Percentiles rank a stretch among this genome's conserved stretches.
These are phyloP conservation scores for Hippophae tibetana DNA, from an alignment of 306 rosid genomes.

Conservation along the genomic window DNA sequence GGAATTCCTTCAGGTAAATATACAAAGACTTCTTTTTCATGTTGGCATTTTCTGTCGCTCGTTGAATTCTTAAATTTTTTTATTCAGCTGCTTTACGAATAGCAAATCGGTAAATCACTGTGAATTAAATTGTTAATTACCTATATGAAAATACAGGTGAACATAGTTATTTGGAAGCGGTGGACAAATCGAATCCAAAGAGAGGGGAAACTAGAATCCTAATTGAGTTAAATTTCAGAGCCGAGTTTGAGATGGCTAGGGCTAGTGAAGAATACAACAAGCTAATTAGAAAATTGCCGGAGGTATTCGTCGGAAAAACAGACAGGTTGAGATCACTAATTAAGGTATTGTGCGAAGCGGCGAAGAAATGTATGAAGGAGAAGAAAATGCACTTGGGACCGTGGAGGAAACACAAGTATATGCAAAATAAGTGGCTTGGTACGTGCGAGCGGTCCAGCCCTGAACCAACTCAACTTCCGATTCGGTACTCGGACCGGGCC, in stretches of 20 bases:
- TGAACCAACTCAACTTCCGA: too few species aligned
- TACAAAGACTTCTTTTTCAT: too few species aligned
- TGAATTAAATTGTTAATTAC: too few species aligned
- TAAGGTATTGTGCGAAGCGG: conserved; percentile 38
- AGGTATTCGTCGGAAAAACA: conserved; percentile 25
- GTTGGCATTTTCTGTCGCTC: too few species aligned
- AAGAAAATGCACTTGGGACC: conserved; percentile 60
- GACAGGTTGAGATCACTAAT: conserved; percentile 36
- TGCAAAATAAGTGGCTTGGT: conserved; percentile 52
- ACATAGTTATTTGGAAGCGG: conserved; percentile 22
- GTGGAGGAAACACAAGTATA: conserved; percentile 39
- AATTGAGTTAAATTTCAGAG: conserved; percentile 24
- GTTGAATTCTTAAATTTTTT: too few species aligned
- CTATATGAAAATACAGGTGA: conserved; percentile 8
- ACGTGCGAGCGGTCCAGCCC: too few species aligned
- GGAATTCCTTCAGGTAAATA: conserved; percentile 52
- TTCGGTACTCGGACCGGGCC: too few species aligned
- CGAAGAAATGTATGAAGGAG: conserved; percentile 60
- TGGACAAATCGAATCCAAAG: conserved; percentile 4
- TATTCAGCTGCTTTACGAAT: too few species aligned
- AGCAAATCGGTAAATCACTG: too few species aligned
- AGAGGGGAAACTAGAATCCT: conserved; percentile 9
- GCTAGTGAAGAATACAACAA: conserved; percentile 18
- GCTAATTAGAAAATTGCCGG: conserved; percentile 12
- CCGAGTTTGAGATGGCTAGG: conserved; percentile 29